Evolutionary conservation across 2,329 filamentous ascomycete genomes (phyloP).

Genomic region (Penicillium brasilianum): DNA sequence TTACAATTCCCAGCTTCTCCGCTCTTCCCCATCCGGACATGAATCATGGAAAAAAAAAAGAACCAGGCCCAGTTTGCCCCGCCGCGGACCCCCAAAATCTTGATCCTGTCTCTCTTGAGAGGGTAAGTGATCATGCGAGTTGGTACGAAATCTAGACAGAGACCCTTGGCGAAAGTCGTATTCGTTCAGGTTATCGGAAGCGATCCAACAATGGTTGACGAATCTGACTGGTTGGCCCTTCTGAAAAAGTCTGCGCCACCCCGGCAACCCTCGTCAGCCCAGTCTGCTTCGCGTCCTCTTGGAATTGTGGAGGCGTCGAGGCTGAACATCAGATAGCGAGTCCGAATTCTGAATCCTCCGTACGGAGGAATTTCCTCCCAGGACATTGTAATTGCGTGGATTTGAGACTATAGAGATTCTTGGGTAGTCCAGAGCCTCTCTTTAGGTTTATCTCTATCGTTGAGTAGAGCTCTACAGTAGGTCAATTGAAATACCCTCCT

Average conservation of each 20-base stretch:
- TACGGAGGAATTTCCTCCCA: background rate
- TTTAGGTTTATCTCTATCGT: too few species aligned
- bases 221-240: background rate
- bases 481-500: background rate
- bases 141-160: background rate
- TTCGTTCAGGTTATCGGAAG: conserved; percentile 1
- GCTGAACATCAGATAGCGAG: conserved; percentile 1
- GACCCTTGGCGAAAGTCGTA: conserved; percentile 3
- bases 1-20: background rate
- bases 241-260: conserved; percentile 2
- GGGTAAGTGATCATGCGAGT: background rate
- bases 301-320: background rate
- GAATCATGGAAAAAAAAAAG: background rate
- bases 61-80: too few species aligned
- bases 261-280: conserved; percentile 1
- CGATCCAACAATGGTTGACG: background rate
- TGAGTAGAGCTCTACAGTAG: too few species aligned
- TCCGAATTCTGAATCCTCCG: background rate
- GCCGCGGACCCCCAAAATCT: background rate
- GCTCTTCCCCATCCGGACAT: background rate
- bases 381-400: background rate
- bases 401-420: background rate
- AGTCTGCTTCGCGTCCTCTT: background rate
- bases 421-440: too few species aligned
- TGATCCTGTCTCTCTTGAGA: background rate